These are phyloP conservation scores for Magnaporthales sp. DNA, from an alignment of 2,329 filamentous ascomycete species.

Conservation along the genomic window DNA sequence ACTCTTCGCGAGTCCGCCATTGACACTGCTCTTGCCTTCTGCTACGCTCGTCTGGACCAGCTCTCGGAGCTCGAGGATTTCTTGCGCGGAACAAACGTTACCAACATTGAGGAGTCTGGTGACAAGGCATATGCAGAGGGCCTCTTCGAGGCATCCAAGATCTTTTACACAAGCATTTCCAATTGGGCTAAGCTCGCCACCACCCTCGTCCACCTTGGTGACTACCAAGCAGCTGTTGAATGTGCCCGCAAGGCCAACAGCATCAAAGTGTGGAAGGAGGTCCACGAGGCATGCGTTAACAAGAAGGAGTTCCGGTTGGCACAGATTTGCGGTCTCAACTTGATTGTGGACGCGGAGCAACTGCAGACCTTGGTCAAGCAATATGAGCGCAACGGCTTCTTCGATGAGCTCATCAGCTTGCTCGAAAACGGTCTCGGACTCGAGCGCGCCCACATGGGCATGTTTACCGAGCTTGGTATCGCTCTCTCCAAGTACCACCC, in stretches of 20 bases:
- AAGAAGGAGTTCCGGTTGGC: conserved; percentile 99
- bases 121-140: conserved; percentile 97
- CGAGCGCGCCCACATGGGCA: conserved; percentile 88
- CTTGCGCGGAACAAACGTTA: conserved; percentile 84
- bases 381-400: conserved; percentile 95
- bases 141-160: conserved; percentile 92
- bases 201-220: conserved; percentile 90
- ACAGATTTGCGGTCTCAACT: conserved; percentile 96
- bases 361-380: conserved; percentile 87
- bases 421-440: conserved; percentile 92
- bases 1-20: conserved; percentile 88
- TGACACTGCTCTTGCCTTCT: conserved; percentile 90
- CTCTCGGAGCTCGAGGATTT: conserved; percentile 94
- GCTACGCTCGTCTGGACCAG: conserved; percentile 85
- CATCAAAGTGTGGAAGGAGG: conserved; percentile 98
- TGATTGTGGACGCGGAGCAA: conserved; percentile 96
- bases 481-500: conserved; percentile 92
- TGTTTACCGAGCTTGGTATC: conserved; percentile 92
- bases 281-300: conserved; percentile 88
- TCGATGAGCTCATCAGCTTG: conserved; percentile 91
- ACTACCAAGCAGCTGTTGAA: conserved; percentile 96
- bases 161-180: conserved; percentile 96
- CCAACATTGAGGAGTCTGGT: conserved; percentile 91
- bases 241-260: conserved; percentile 98
- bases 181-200: conserved; percentile 99